Evolutionary conservation across 164 flowering plant genomes (phyloP).

Genomic region (Echeveria elegans): DNA sequence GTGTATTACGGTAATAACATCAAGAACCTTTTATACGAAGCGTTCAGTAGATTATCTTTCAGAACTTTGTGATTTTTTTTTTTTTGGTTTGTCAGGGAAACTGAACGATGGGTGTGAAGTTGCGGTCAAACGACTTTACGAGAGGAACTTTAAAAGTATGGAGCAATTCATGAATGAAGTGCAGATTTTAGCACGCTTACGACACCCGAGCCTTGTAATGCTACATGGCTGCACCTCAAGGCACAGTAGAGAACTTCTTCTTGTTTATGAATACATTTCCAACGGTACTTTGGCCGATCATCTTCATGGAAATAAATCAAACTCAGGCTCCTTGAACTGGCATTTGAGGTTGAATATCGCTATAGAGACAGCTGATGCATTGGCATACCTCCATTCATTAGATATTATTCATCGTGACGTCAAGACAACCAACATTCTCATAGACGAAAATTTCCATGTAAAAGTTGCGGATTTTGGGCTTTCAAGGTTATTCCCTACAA

Average conservation of each 20-base stretch:
- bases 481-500: background rate
- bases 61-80: background rate
- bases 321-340: background rate
- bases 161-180: conserved; percentile 11
- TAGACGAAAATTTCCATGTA: background rate
- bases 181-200: conserved; percentile 6
- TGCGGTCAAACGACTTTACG: conserved; percentile 2
- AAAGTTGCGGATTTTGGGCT: conserved; percentile 9
- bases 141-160: conserved; percentile 6
- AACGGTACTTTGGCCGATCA: conserved; percentile 3
- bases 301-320: background rate
- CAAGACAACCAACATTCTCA: conserved; percentile 6
- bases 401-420: conserved; percentile 5
- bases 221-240: conserved; percentile 8
- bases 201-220: conserved; percentile 7
- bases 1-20: background rate
- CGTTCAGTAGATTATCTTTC: background rate
- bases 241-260: conserved; percentile 9
- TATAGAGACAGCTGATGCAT: conserved; percentile 8
- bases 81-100: background rate
- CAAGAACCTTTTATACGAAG: background rate
- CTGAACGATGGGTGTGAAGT: background rate
- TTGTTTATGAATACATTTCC: conserved; percentile 6
- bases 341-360: conserved; percentile 7
- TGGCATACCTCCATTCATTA: conserved; percentile 8